Evolutionary conservation across 352 stramenopile genomes (phyloP).

Genomic region (Globisporangium alternatum): DNA sequence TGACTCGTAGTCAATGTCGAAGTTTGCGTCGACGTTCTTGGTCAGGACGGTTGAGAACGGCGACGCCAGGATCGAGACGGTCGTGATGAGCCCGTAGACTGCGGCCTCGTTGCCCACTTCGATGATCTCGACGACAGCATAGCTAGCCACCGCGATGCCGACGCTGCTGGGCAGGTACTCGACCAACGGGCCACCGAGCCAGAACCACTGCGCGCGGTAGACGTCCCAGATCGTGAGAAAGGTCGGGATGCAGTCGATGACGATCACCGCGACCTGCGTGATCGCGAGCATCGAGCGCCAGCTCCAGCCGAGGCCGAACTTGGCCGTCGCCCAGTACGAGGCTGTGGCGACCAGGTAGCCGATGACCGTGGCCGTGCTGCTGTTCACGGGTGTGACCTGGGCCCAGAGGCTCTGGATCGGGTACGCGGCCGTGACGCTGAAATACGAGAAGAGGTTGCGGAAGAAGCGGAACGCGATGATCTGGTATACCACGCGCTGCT

Average conservation of each 20-base stretch:
- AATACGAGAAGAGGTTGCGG: conserved; percentile 46
- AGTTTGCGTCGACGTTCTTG: conserved; percentile 17
- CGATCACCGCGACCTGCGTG: conserved; percentile 25
- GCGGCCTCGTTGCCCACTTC: conserved; percentile 22
- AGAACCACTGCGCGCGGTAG: conserved; percentile 34
- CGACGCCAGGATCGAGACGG: conserved; percentile 18
- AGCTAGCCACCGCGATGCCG: conserved; percentile 16
- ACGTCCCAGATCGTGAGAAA: conserved; percentile 31
- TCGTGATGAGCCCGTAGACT: conserved; percentile 25
- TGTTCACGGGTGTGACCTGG: conserved; percentile 38
- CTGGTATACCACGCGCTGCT: conserved; percentile 51
- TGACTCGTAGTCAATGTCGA: conserved; percentile 16
- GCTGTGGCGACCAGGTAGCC: conserved; percentile 32
- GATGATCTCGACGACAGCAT: conserved; percentile 20
- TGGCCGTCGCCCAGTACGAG: conserved; percentile 26
- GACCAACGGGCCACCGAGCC: conserved; percentile 22
- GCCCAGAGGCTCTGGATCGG: conserved; percentile 47
- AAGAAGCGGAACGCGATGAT: conserved; percentile 43
- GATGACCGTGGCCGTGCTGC: conserved; percentile 32
- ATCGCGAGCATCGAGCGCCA: conserved; percentile 47
- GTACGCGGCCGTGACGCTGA: conserved; percentile 38
- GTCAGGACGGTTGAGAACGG: conserved; percentile 18
- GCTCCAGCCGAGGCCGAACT: conserved; percentile 46
- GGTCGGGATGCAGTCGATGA: conserved; percentile 19
- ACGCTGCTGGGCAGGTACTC: conserved; percentile 19